Conservation (phyloP, 352 stramenopile species). For the Pythium pectinolyticum region DNA sequence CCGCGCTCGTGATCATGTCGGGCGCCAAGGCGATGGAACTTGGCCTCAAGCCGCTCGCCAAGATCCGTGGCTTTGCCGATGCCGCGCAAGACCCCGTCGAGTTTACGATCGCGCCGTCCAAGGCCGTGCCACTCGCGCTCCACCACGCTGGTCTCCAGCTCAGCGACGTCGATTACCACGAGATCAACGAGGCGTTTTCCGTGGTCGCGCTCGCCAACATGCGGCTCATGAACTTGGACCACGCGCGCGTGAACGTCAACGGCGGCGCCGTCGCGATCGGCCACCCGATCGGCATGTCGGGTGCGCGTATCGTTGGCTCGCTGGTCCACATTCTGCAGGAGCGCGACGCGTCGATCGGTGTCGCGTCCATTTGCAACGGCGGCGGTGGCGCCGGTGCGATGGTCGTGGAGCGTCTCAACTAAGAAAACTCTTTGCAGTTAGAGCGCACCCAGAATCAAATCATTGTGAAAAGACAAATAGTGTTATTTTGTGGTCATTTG, state of each 20-base stretch:
- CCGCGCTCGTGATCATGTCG: conserved; percentile 95
- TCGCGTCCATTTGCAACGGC: conserved; percentile 98
- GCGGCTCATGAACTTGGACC: conserved; percentile 92
- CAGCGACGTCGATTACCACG: conserved; percentile 96
- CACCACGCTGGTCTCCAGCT: conserved; percentile 88
- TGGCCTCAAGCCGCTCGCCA: conserved; percentile 72
- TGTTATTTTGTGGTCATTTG: too few species aligned
- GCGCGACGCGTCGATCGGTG: conserved; percentile 94
- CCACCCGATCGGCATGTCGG: conserved; percentile 86
- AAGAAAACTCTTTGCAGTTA: too few species aligned
- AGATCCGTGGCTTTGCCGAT: conserved; percentile 82
- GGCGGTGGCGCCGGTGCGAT: conserved; percentile 96
- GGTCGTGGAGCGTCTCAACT: conserved; percentile 91
- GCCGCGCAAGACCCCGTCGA: conserved; percentile 90
- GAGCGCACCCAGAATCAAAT: too few species aligned
- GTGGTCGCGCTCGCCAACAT: conserved; percentile 97
- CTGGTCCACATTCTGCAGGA: conserved; percentile 94
- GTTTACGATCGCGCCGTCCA: conserved; percentile 96
- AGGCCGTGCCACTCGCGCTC: conserved; percentile 93
- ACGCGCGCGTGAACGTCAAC: conserved; percentile 95
- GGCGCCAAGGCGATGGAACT: conserved; percentile 83
- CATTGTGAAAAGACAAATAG: too few species aligned
- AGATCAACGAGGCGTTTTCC: conserved; percentile 99
- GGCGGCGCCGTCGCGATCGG: conserved; percentile 90
- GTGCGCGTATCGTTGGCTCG: conserved; percentile 93